phyloP scores from a whole-genome alignment of 805 yeast species.

The Zygoascus biomembranicola region DNA sequence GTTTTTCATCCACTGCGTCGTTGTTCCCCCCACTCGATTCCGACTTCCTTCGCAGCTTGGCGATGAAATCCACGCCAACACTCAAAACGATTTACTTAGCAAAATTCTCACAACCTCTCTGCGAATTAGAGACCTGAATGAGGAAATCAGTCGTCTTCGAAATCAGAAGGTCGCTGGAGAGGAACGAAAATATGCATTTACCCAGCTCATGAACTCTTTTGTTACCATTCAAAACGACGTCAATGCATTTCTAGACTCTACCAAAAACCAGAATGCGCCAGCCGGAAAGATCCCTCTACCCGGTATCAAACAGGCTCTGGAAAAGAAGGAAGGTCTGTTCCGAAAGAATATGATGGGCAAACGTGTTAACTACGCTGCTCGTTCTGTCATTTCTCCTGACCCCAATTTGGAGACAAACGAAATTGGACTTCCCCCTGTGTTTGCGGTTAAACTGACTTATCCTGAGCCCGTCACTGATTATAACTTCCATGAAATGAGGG shows the following conservation, averaged over 20 bases:
- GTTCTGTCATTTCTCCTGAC: conserved; percentile 98
- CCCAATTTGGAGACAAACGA: conserved; percentile 97
- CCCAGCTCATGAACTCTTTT: conserved; percentile 90
- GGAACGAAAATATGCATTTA: conserved; percentile 69
- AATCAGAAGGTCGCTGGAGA: conserved; percentile 50
- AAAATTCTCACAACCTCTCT: conserved; percentile 73
- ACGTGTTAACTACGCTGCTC: conserved; percentile 97
- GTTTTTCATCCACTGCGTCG: conserved; percentile 80
- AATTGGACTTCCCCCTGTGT: conserved; percentile 98
- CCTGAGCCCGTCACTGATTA: conserved; percentile 97
- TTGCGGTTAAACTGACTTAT: conserved; percentile 89
- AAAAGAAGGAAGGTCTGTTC: conserved; percentile 96
- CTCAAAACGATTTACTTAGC: conserved; percentile 82
- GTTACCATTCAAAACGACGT: conserved; percentile 93
- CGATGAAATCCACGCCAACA: conserved; percentile 90
- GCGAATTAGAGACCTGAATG: conserved; percentile 81
- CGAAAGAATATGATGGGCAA: conserved; percentile 99
- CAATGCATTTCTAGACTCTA: conserved; percentile 84
- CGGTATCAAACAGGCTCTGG: conserved; percentile 95
- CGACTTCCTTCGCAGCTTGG: conserved; percentile 95
- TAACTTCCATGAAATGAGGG: conserved; percentile 82
- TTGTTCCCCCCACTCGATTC: conserved; percentile 95
- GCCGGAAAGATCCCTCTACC: conserved; percentile 74
- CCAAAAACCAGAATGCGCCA: conserved; percentile 67
- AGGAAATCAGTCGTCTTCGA: conserved; percentile 58